A percentile compares a stretch with the other conserved stretches of the same genome.
These are phyloP conservation scores for Oxyria digyna DNA, from an alignment of 148 eudicot genomes.

Conservation along the genomic window DNA sequence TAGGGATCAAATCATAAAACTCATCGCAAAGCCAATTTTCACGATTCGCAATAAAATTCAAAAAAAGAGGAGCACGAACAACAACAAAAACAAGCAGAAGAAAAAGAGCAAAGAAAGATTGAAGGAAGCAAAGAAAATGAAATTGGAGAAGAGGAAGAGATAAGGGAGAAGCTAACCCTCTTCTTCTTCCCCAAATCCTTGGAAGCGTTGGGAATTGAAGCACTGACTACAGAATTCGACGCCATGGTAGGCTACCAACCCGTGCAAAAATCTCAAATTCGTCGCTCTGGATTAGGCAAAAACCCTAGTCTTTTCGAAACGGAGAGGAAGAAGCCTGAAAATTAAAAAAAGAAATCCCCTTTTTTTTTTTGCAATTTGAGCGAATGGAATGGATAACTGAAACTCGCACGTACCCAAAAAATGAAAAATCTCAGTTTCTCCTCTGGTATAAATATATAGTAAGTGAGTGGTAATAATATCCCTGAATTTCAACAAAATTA, in stretches of 20 bases:
- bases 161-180: constrained; percentile 30
- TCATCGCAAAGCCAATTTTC: neutral
- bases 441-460: constrained; percentile 6
- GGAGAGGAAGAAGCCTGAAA: neutral
- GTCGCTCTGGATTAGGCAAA: neutral
- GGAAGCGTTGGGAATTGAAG: constrained; percentile 50
- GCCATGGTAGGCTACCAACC: constrained; percentile 27
- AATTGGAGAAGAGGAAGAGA: neutral
- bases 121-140: neutral
- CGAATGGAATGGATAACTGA: constrained; percentile 42
- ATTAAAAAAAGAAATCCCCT: neutral
- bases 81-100: neutral
- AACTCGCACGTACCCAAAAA: constrained; percentile 50
- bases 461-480: neutral
- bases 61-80: neutral
- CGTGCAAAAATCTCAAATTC: neutral
- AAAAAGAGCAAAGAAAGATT: neutral
- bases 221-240: constrained; percentile 58
- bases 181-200: constrained; percentile 81
- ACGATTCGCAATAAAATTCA: neutral
- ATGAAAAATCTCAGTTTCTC: constrained; percentile 10
- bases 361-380: neutral
- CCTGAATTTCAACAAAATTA: neutral
- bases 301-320: constrained; percentile 6
- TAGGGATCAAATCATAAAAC: constrained; percentile 2